Base-by-base conservation (phyloP, 1,139 yeast genomes). In the Blastobotrys capitulatus region DNA sequence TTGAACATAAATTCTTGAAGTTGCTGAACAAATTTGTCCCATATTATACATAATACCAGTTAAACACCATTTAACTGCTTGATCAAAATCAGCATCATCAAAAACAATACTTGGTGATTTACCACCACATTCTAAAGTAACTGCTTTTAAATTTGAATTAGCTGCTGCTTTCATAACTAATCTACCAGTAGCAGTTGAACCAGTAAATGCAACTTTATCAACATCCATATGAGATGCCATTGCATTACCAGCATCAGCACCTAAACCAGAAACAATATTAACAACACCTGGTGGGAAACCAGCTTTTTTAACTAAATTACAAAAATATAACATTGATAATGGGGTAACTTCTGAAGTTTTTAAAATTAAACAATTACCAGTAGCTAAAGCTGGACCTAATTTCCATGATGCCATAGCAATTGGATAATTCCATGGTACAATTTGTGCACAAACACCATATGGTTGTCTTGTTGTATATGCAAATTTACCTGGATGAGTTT, bases 391-490 rank as follows among this genome's bases (percentile, higher is more conserved):
- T 41, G 94, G 92, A 48, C 83, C 90, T 52, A 86, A 47, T 54
- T 62, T 63, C 95, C 95, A 86, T 22, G 86, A 72, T 61, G 82
- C 76, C 87, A 86, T 84, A 69, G 83, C 75, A 60, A 85, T 64
- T 56, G 95, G 95, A 78, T 84, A 87, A 70, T 87, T 87, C 95
- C 95, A 87, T 56, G 96, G 95, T 55, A 86, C 86, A 60, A 87
- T 85, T 65, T 85, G 90, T 52, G 92, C 95, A 71, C 90, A 83
- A 45, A 87, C 92, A 60, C 95, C 95, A 57, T 83, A 70, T 54
- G 95, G 95, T 66, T 86, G 94, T 56, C 78, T 76, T 51, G 71
- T 64, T 18, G 83, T 78, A 70, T 79, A 85, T 57, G 79, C 82
- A 60, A 85, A 75, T 49, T 60, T 60, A 61, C 81, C 81, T 45